These are phyloP conservation scores for Aspergillus melleus DNA, from an alignment of 2,329 filamentous ascomycete genomes.

Conservation along the genomic window DNA sequence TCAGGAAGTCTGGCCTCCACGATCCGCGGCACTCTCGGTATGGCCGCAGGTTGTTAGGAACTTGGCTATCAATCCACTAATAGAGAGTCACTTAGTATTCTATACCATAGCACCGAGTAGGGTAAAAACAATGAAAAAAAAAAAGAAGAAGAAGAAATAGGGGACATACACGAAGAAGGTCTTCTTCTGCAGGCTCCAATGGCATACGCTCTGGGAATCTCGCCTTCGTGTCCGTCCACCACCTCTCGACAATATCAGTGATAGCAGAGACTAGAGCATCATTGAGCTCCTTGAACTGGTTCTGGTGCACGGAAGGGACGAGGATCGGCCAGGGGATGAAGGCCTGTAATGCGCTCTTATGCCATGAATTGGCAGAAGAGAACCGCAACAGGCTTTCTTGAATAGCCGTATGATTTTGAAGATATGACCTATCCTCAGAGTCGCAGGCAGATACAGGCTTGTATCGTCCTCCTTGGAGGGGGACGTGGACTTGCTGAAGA, in stretches of 20 bases:
- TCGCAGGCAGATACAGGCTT: not conserved
- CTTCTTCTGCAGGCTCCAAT: slow-evolving; percentile 27
- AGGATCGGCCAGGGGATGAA: slow-evolving; percentile 4
- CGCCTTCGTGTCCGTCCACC: slow-evolving; percentile 26
- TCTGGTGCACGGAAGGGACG: slow-evolving; percentile 1
- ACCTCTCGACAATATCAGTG: slow-evolving; percentile 30
- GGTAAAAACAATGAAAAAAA: no score
- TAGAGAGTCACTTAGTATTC: not conserved
- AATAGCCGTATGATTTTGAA: not conserved
- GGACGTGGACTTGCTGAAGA: not conserved
- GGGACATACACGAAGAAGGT: slow-evolving; percentile 20
- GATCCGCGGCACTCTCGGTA: slow-evolving; percentile 16
- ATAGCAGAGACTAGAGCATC: slow-evolving; percentile 23
- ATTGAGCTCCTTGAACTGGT: slow-evolving; percentile 14
- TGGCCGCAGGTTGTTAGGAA: not conserved
- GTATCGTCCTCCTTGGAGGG: not conserved
- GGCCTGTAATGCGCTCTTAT: not conserved
- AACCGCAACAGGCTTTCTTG: not conserved
- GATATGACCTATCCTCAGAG: not conserved
- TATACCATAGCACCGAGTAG: not conserved
- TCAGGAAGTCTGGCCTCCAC: slow-evolving; percentile 30
- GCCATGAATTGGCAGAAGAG: not conserved
- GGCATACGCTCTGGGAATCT: slow-evolving; percentile 30
- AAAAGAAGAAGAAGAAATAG: no score
- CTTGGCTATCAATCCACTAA: slow-evolving; percentile 1